These are phyloP conservation scores for Fistulinella cinereoalba DNA, from an alignment of 1,284 basidiomycete genomes.

Conservation along the genomic window DNA sequence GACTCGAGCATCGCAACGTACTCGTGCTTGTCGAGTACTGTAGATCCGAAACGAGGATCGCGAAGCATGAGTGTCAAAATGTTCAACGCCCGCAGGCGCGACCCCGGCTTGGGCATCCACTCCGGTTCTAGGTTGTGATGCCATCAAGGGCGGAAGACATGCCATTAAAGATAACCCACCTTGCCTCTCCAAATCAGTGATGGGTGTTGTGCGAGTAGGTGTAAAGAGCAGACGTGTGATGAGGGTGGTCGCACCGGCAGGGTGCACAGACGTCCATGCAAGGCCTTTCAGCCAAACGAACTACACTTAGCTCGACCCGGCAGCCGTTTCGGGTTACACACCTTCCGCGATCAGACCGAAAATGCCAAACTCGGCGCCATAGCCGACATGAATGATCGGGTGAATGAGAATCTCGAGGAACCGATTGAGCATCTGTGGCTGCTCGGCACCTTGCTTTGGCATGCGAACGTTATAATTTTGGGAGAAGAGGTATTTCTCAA, in stretches of 20 bases:
- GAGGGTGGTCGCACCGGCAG: constrained; percentile 28
- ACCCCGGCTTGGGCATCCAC: constrained; percentile 26
- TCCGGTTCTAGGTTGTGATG: constrained; percentile 9
- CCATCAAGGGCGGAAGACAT: neutral
- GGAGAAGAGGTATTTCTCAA: constrained; percentile 31
- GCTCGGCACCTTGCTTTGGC: constrained; percentile 20
- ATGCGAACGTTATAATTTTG: constrained; percentile 26
- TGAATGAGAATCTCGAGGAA: constrained; percentile 60
- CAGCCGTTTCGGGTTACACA: constrained; percentile 17
- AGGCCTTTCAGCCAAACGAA: constrained; percentile 35
- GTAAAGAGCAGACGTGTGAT: constrained; percentile 32
- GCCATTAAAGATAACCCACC: constrained; percentile 7
- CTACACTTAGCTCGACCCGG: neutral
- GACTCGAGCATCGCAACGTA: constrained; percentile 32
- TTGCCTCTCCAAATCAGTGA: constrained; percentile 25
- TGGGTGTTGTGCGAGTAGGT: constrained; percentile 24
- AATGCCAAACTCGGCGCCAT: constrained; percentile 62
- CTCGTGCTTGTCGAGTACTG: constrained; percentile 30
- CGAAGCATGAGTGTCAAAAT: constrained; percentile 40
- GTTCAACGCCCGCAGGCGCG: constrained; percentile 36
- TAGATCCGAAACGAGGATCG: constrained; percentile 32
- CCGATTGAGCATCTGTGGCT: constrained; percentile 60
- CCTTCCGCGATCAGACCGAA: constrained; percentile 65
- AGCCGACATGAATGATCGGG: constrained; percentile 62
- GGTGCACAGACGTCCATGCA: constrained; percentile 43